Evolutionary conservation across 1,284 basidiomycete genomes (phyloP), one percentile per base, ranked within the genome.

Genomic region (Ceratobasidium sp.): DNA sequence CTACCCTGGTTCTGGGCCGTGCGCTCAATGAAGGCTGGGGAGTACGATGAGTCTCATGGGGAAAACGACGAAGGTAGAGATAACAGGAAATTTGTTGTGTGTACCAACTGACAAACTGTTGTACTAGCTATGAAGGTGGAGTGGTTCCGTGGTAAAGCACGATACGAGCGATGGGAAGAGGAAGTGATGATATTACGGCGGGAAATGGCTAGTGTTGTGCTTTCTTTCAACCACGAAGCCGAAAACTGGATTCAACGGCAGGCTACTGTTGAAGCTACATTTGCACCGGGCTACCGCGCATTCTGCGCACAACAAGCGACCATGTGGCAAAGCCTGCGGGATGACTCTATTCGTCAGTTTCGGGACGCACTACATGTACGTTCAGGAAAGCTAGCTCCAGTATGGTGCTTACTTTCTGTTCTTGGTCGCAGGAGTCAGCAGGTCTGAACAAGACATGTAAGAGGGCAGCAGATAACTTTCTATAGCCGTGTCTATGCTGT

Each of bases 111-210:
- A 30, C 27, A 30, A 30, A 30, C 27, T 30, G 27, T 30, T 30
- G 27, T 30, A 30, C 27, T 46, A 71, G 69, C 54, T 27, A 30
- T 44, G 3, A 27, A 38, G 44, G 55, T 60, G 1, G 69, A 71
- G 30, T 71, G 69, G 69, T 71, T 71, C 41, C 33, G 54, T 6
- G 52, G 52, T 5, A n/a, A 54, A 46, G 44, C 54, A 27, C 54
- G 54, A 27, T 71, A 59, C 23, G n/a, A n/a, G 7, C 54, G 48
- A 27, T 71, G 69, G 69, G 35, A 60, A 5, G 55, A 71, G n/a
- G 54, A 71, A 38, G 27, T 60, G 3, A 35, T 38, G 8, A 35
- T 35, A 5, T 14, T 71, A 4, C 30, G 55, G 41, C 55, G 55
- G 4, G 69, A 71, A 27, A 71, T 71, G 69, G 52, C 18, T 16